Base-by-base conservation (phyloP, 805 yeast species). In the Ogataea kodamae region DNA sequence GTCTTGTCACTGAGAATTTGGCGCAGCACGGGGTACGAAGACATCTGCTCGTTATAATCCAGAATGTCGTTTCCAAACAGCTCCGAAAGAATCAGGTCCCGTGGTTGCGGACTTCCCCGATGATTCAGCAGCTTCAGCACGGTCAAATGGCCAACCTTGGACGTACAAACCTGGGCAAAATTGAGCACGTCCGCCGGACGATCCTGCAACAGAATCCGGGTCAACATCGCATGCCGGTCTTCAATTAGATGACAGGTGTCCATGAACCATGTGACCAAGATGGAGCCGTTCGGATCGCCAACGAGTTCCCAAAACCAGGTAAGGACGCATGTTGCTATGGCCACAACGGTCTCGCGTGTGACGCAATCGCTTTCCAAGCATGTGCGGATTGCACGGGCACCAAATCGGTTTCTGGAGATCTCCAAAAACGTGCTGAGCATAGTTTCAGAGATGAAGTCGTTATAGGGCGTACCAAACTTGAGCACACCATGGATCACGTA, bases 401-500 rank as follows among this genome's bases (percentile, higher is more conserved):
- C 98, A 58, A 86, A 92, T 51, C 97, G 71, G 41, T 90, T 94
- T 48, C 77, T 84, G 27, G 92, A 80, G 45, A 92, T 81, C 32
- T 77, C 78, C 70, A 85, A 65, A 50, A 92, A 87, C 45, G 81
- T 76, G 26, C 84, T 74, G 40, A 87, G 62, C 44, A 89, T 77
- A 9, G 86, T 73, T 59, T 89, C 96, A 57, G 85, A 82, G 25
- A 92, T 83, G 52, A 90, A 90, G 52, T 85, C 87, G 54, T 84
- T 85, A 72, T 80, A 88, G 0, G 96, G 96, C 20, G 39, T 35
- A 0, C 90, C 92, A 64, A 89, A 90, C 54, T 85, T 85, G 46
- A 89, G 70, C 50, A 96, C 92, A 36, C 97, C 86, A 62, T 92
- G 98, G 35, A 92, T 75, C 11, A 89, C 97, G 57, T 92, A 92